These are phyloP conservation scores for Leishmania amazonensis DNA, from an alignment of 208 protist species.

Conservation along the genomic window DNA sequence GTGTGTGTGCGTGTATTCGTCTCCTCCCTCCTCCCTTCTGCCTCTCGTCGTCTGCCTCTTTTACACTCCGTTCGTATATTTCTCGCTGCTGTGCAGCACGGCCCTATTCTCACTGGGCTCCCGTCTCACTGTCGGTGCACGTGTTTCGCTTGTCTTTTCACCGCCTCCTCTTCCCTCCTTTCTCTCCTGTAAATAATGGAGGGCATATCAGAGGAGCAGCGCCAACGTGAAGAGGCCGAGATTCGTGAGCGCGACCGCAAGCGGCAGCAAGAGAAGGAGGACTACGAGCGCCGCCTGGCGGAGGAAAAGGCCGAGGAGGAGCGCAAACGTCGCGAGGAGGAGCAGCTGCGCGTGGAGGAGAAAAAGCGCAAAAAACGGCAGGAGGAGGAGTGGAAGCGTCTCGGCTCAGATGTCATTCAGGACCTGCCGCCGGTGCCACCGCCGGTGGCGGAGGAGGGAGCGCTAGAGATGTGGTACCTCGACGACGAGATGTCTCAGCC, in stretches of 20 bases:
- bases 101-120: background rate
- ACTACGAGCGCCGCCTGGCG: slow-evolving; percentile 60
- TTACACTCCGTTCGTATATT: background rate
- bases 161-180: background rate
- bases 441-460: slow-evolving; percentile 50
- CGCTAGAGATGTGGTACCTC: slow-evolving; percentile 82
- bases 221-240: slow-evolving; percentile 79
- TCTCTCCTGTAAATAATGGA: slow-evolving; percentile 19
- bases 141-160: background rate
- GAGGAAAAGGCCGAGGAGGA: slow-evolving; percentile 70
- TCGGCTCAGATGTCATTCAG: slow-evolving; percentile 82
- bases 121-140: background rate
- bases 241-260: slow-evolving; percentile 77
- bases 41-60: background rate
- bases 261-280: slow-evolving; percentile 75
- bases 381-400: slow-evolving; percentile 84
- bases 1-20: background rate
- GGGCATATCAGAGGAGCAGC: slow-evolving; percentile 45
- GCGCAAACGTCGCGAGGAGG: slow-evolving; percentile 56
- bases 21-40: background rate
- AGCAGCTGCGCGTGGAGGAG: slow-evolving; percentile 71
- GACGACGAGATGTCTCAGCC: slow-evolving; percentile 83
- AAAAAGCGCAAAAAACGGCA: slow-evolving; percentile 54
- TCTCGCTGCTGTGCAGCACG: background rate
- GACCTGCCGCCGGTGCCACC: slow-evolving; percentile 78